A percentile compares a stretch with the other conserved stretches of the same genome.
These are phyloP conservation scores for Phytopythium kandeliae DNA, from an alignment of 352 stramenopile species.

Conservation along the genomic window DNA sequence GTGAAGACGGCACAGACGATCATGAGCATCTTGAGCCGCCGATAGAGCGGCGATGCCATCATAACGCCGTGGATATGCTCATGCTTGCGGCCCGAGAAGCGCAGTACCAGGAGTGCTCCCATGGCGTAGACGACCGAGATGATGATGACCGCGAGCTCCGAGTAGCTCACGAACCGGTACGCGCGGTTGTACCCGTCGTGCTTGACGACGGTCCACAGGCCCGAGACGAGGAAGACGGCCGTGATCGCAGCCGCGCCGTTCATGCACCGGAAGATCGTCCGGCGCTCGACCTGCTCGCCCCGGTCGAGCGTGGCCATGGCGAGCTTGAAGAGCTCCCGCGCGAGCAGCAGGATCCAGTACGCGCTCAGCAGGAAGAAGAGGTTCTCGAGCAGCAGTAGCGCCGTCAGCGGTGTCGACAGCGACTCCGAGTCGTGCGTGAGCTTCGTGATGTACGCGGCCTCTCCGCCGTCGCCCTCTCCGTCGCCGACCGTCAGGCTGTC, in stretches of 20 bases:
- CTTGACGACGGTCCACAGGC: conserved; percentile 32
- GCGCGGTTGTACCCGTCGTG: conserved; percentile 46
- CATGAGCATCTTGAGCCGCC: conserved; percentile 61
- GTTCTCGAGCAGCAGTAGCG: conserved; percentile 48
- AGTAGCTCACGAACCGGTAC: conserved; percentile 48
- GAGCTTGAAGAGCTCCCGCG: conserved; percentile 52
- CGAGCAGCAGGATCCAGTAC: conserved; percentile 64
- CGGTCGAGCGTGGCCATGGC: conserved; percentile 53
- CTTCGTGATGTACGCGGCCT: conserved; percentile 58
- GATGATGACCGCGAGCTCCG: conserved; percentile 41
- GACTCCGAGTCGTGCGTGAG: conserved; percentile 38
- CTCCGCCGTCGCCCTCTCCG: conserved; percentile 38
- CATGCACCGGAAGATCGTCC: conserved; percentile 44
- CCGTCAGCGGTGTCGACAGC: conserved; percentile 32
- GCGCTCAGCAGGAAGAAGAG: conserved; percentile 58
- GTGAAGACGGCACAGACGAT: conserved; percentile 59
- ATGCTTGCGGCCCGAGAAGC: conserved; percentile 47
- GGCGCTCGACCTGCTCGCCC: conserved; percentile 37
- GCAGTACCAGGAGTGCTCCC: conserved; percentile 31
- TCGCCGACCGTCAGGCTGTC: conserved; percentile 22
- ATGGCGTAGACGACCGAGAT: conserved; percentile 40
- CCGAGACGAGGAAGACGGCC: conserved; percentile 22
- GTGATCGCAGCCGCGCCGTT: conserved; percentile 25
- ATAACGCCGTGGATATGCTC: conserved; percentile 68
- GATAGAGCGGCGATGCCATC: conserved; percentile 62